These are phyloP conservation scores for Candida tropicalis DNA, from an alignment of 1,139 yeast species.

Conservation along the genomic window DNA sequence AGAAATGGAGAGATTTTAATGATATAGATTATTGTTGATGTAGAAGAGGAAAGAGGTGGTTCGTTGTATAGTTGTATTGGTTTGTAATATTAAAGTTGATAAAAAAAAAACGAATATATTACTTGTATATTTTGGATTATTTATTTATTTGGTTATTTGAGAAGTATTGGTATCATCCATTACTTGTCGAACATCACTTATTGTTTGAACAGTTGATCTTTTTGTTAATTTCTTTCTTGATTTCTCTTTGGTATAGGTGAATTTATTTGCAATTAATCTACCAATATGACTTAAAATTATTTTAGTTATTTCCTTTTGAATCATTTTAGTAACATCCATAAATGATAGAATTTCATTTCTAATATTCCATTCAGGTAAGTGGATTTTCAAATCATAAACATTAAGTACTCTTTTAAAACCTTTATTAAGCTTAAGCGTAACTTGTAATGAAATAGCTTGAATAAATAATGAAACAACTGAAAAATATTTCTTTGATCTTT, in stretches of 20 bases:
- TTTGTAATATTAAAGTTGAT: background rate
- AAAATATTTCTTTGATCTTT: conserved; percentile 58
- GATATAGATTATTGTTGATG: too few species aligned
- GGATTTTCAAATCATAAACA: conserved; percentile 58
- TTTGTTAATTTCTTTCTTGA: conserved; percentile 16
- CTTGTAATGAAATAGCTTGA: conserved; percentile 48
- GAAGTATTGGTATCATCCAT: background rate
- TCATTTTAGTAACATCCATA: conserved; percentile 52
- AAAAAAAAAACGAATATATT: too few species aligned
- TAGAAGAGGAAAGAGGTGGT: too few species aligned
- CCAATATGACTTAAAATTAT: conserved; percentile 62
- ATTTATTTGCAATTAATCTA: conserved; percentile 56
- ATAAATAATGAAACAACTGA: conserved; percentile 54
- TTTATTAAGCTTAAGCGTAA: conserved; percentile 58
- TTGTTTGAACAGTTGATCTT: conserved; percentile 1
- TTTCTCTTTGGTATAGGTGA: conserved; percentile 30
- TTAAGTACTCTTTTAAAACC: conserved; percentile 62
- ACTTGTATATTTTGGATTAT: too few species aligned
- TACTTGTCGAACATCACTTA: conserved; percentile 1
- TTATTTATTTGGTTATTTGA: background rate
- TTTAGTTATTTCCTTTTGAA: conserved; percentile 54
- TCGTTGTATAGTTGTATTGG: too few species aligned
- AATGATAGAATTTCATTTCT: conserved; percentile 53
- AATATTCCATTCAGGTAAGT: conserved; percentile 55
- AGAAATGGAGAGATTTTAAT: background rate